phyloP scores from a whole-genome alignment of 805 yeast genomes.

The Brettanomyces nanus region DNA sequence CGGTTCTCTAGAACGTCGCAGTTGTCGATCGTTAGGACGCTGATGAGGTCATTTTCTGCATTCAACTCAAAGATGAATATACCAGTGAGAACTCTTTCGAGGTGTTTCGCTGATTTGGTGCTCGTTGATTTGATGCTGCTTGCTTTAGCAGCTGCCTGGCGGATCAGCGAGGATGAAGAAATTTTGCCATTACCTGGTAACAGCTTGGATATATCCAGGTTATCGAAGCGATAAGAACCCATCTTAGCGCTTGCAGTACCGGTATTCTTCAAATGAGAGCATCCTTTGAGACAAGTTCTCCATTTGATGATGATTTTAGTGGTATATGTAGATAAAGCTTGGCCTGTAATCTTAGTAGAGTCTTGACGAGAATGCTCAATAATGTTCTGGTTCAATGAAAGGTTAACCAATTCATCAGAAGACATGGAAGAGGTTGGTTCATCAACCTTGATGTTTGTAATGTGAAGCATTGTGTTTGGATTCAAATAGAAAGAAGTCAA shows the following conservation, averaged over 20 bases:
- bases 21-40: slow-evolving; percentile 61
- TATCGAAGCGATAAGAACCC: slow-evolving; percentile 19
- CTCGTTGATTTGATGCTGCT: background rate
- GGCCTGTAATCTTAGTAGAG: slow-evolving; percentile 1
- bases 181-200: slow-evolving; percentile 6
- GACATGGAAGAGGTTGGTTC: slow-evolving; percentile 23
- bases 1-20: slow-evolving; percentile 48
- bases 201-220: slow-evolving; percentile 14
- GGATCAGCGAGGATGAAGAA: slow-evolving; percentile 1
- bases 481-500: slow-evolving; percentile 48
- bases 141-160: background rate
- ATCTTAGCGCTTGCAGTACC: slow-evolving; percentile 18
- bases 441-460: slow-evolving; percentile 30
- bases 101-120: slow-evolving; percentile 4
- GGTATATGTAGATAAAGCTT: slow-evolving; percentile 28
- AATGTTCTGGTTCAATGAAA: slow-evolving; percentile 16
- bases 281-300: slow-evolving; percentile 47
- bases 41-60: slow-evolving; percentile 42
- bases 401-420: slow-evolving; percentile 20
- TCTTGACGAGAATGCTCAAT: slow-evolving; percentile 9
- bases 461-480: slow-evolving; percentile 45
- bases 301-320: slow-evolving; percentile 48
- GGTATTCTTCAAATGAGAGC: slow-evolving; percentile 34
- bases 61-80: slow-evolving; percentile 59
- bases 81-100: slow-evolving; percentile 40